Base-by-base conservation (phyloP, 306 rosid genomes). In the Acacia crassicarpa region DNA sequence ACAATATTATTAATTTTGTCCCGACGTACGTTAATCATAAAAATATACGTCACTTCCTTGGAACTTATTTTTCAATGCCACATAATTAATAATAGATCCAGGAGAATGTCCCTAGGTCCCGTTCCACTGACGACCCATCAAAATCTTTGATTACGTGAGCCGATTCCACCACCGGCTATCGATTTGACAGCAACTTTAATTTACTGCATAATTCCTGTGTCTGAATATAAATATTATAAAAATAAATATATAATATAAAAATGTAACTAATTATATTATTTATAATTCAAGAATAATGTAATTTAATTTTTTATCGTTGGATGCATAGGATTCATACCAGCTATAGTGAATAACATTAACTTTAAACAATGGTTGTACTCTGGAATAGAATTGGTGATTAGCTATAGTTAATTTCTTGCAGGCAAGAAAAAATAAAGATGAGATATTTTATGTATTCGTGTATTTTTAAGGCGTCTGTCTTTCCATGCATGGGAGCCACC, bases 401-500 rank as follows among this genome's bases (percentile, higher is more conserved):
- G 38, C 5, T 33, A 38, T 38, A 65, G 6, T 19, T 14, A 48
- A 8, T 45, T 49, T 49, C 56, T 51, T 51, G n/a, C 58, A 4
- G 9, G 58, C n/a, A 51, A 5, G 58, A 4, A 14, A 8, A 6
- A 17, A 17, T 16, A 48, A 16, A 6, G 20, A 2, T 16, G 12
- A 33, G 22, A 17, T 38, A 15, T 41, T 71, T 58, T 71, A 13
- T 8, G n/a, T 53, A 17, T 43, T 10, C 20, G 40, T 7, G 23
- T 14, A 9, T 9, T 25, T 71, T 58, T 72, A 13, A 4, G 33
- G 17, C 45, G 17, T 43, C 27, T 43, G 48, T 38, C 46, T 45
- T 80, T 14, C 65, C 74, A 80, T 83, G 91, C 91, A 90, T 81
- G 89, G 84, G 81, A 82, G 84, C 84, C 86, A 70, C 83, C 73